Conservation (phyloP, 352 stramenopile genomes). For the Phytophthora chlamydospora region DNA sequence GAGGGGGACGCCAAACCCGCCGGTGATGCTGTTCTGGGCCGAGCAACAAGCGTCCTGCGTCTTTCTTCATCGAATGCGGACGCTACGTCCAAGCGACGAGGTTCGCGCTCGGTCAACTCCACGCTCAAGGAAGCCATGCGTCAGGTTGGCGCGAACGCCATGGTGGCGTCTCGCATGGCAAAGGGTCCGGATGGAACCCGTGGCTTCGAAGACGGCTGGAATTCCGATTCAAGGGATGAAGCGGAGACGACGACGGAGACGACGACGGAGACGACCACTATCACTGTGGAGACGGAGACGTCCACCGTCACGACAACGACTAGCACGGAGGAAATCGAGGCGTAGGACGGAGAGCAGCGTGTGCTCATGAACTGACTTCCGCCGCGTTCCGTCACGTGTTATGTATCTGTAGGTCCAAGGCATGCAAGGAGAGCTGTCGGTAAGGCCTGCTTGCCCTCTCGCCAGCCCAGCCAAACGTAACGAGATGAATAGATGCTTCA, state of each 20-base stretch:
- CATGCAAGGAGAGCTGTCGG: slow-evolving; percentile 26
- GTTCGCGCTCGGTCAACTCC: slow-evolving; percentile 66
- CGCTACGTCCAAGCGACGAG: slow-evolving; percentile 34
- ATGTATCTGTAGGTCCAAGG: slow-evolving; percentile 32
- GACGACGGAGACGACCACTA: slow-evolving; percentile 3
- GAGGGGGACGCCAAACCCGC: not conserved
- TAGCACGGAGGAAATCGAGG: slow-evolving; percentile 16
- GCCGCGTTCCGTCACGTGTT: not conserved
- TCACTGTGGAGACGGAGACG: slow-evolving; percentile 3
- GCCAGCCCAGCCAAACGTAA: slow-evolving; percentile 16
- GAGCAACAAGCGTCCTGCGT: slow-evolving; percentile 60
- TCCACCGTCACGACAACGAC: slow-evolving; percentile 12
- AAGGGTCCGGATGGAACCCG: slow-evolving; percentile 77
- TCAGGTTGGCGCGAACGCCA: slow-evolving; percentile 61
- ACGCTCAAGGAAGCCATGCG: slow-evolving; percentile 72
- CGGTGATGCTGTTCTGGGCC: slow-evolving; percentile 27
- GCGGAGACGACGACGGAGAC: not conserved
- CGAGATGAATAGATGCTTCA: slow-evolving; percentile 25
- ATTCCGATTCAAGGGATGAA: slow-evolving; percentile 19
- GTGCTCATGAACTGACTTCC: not conserved
- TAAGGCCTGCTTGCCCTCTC: slow-evolving; percentile 4
- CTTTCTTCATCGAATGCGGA: slow-evolving; percentile 38
- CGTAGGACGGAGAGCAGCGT: slow-evolving; percentile 5
- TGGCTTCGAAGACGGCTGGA: slow-evolving; percentile 70
- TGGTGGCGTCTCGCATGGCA: slow-evolving; percentile 70